Conservation (phyloP, 1,284 basidiomycete species). For the Tylopilus orsonianus region DNA sequence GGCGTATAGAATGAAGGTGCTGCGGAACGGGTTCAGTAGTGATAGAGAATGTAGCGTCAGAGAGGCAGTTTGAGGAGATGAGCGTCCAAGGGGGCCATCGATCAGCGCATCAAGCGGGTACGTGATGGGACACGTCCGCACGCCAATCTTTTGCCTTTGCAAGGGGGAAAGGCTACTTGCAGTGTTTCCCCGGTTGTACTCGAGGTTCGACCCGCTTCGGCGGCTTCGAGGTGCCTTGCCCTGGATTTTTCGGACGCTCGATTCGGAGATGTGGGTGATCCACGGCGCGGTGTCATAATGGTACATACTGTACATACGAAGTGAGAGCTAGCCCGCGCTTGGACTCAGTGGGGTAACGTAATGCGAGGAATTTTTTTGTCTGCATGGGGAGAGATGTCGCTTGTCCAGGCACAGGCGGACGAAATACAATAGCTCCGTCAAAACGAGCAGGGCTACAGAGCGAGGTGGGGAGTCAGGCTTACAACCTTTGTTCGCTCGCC, state of each 20-base stretch:
- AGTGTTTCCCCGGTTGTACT: background rate
- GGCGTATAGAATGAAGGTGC: background rate
- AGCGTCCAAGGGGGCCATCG: background rate
- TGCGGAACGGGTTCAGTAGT: background rate
- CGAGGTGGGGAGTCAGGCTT: no score
- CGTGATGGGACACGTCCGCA: slow-evolving; percentile 7
- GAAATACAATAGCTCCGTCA: no score
- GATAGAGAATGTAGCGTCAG: background rate
- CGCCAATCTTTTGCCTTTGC: slow-evolving; percentile 19
- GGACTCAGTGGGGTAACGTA: slow-evolving; percentile 13
- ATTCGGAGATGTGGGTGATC: slow-evolving; percentile 7
- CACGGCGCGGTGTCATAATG: slow-evolving; percentile 3
- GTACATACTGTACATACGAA: background rate
- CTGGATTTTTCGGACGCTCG: slow-evolving; percentile 2
- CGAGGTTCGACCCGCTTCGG: background rate
- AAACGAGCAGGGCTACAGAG: no score
- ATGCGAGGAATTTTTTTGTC: background rate
- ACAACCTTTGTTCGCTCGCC: no score
- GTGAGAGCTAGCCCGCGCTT: background rate
- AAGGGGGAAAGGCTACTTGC: slow-evolving; percentile 3
- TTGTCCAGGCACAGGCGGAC: slow-evolving; percentile 14
- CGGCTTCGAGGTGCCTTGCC: slow-evolving; percentile 7
- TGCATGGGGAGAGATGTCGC: background rate
- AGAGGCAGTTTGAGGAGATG: background rate
- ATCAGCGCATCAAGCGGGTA: slow-evolving; percentile 14